Evolutionary conservation across 2,329 filamentous ascomycete genomes (phyloP).

Genomic region (Neofusicoccum kwambonambiense): DNA sequence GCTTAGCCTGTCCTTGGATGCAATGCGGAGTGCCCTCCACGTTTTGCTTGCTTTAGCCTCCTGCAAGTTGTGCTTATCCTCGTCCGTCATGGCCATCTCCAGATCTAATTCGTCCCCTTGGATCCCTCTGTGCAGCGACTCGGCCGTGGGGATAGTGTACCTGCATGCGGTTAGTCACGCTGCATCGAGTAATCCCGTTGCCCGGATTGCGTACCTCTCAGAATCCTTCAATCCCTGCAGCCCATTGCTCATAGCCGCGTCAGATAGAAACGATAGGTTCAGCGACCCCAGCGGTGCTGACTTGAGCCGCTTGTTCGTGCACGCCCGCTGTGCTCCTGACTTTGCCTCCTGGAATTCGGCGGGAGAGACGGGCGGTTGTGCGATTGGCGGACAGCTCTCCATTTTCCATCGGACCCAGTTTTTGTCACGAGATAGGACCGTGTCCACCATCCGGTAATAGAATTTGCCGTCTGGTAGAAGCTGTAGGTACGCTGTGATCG

Average conservation of each 20-base stretch:
- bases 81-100: conserved; percentile 69
- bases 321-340: conserved; percentile 62
- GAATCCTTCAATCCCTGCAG: conserved; percentile 69
- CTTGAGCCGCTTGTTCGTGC: conserved; percentile 66
- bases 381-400: conserved; percentile 86
- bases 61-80: conserved; percentile 58
- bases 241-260: conserved; percentile 59
- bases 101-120: conserved; percentile 81
- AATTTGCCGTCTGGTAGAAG: conserved; percentile 81
- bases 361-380: conserved; percentile 68
- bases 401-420: conserved; percentile 99
- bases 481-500: conserved; percentile 80
- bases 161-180: conserved; percentile 45
- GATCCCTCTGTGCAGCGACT: conserved; percentile 70
- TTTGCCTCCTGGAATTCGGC: conserved; percentile 70
- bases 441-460: conserved; percentile 96
- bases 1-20: conserved; percentile 69
- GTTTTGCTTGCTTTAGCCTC: conserved; percentile 82
- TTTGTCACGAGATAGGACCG: conserved; percentile 90
- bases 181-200: not conserved
- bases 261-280: conserved; percentile 74
- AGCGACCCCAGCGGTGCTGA: conserved; percentile 69
- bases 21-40: conserved; percentile 84
- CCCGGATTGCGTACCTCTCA: conserved; percentile 45
- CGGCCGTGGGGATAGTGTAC: conserved; percentile 67